Percentiles rank a stretch among this genome's conserved stretches.
These are phyloP conservation scores for Narthecium ossifragum DNA, from an alignment of 106 monocot species.

Conservation along the genomic window DNA sequence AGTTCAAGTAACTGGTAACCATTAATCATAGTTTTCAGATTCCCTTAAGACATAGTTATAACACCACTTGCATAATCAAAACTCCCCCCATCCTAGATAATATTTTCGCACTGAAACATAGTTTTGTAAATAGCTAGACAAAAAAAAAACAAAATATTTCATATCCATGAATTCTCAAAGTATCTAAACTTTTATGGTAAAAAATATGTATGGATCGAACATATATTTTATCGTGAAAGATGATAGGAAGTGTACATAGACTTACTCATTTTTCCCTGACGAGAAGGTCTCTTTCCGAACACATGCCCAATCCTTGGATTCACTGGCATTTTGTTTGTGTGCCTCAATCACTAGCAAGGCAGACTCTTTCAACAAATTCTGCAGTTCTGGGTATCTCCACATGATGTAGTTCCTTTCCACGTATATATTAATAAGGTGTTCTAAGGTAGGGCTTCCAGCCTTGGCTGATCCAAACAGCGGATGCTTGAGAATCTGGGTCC, in stretches of 20 bases:
- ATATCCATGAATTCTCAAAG: neutral
- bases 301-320: constrained; percentile 79
- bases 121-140: neutral
- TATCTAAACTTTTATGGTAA: neutral
- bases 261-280: constrained; percentile 94
- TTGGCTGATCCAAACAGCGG: constrained; percentile 83
- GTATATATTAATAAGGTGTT: constrained; percentile 89
- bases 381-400: constrained; percentile 89
- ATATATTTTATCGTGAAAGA: too few species aligned
- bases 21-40: too few species aligned
- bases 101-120: too few species aligned
- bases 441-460: constrained; percentile 77
- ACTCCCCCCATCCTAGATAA: too few species aligned
- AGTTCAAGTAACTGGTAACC: too few species aligned
- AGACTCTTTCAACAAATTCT: constrained; percentile 70
- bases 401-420: constrained; percentile 86
- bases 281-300: constrained; percentile 87
- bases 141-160: neutral
- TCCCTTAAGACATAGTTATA: too few species aligned
- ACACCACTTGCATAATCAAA: too few species aligned
- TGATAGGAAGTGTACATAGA: neutral
- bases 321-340: constrained; percentile 40
- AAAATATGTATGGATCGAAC: neutral
- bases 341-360: constrained; percentile 62
- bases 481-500: constrained; percentile 67